These are phyloP conservation scores for Phytophthora pini DNA, from an alignment of 352 stramenopile genomes.

Conservation along the genomic window DNA sequence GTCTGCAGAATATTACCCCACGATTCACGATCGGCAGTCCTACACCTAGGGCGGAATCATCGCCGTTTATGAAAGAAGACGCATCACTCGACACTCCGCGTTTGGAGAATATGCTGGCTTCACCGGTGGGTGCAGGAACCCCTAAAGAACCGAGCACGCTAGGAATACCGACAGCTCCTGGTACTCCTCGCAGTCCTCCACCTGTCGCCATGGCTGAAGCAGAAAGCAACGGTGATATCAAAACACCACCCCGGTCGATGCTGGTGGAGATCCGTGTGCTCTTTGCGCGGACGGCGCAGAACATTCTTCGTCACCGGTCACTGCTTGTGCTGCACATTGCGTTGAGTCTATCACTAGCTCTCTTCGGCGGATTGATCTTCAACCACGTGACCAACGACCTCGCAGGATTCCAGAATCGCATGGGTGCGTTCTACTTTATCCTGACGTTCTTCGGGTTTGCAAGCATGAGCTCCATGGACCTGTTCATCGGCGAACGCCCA, in stretches of 20 bases:
- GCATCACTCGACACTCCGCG: conserved; percentile 53
- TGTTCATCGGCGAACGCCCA: conserved; percentile 76
- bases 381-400: conserved; percentile 85
- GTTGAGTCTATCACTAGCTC: conserved; percentile 61
- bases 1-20: conserved; percentile 22
- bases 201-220: conserved; percentile 11
- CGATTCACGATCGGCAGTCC: conserved; percentile 44
- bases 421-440: conserved; percentile 86
- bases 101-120: conserved; percentile 43
- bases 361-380: conserved; percentile 81
- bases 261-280: conserved; percentile 74
- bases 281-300: conserved; percentile 70
- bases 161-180: conserved; percentile 26
- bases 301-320: conserved; percentile 78
- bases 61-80: conserved; percentile 65
- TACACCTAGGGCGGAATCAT: conserved; percentile 41
- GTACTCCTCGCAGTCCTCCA: conserved; percentile 34
- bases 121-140: conserved; percentile 18
- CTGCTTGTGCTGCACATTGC: conserved; percentile 70
- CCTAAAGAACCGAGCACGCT: conserved; percentile 20
- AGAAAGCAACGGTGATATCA: conserved; percentile 6
- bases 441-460: conserved; percentile 88
- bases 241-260: conserved; percentile 44
- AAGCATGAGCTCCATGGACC: conserved; percentile 86
- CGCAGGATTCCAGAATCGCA: conserved; percentile 86